phyloP scores from a whole-genome alignment of 2,329 filamentous ascomycete genomes.

The Verticillium dahliae region DNA sequence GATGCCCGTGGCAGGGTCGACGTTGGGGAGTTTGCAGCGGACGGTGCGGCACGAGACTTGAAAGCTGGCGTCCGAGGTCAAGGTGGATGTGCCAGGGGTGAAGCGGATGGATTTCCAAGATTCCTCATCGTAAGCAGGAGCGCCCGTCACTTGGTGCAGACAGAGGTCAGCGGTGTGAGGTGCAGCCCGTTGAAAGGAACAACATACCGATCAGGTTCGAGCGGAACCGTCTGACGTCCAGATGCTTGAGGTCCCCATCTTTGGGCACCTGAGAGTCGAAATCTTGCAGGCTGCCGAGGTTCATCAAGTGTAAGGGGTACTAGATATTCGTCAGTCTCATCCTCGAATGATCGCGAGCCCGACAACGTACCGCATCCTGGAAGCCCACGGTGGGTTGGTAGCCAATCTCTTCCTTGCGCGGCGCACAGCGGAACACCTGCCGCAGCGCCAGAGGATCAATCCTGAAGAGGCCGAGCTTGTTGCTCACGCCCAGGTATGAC shows the following conservation, averaged over 20 bases:
- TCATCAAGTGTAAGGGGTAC: conserved; percentile 67
- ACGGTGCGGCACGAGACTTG: conserved; percentile 59
- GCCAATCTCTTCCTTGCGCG: conserved; percentile 48
- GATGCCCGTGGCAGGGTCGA: conserved; percentile 54
- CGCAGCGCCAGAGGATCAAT: conserved; percentile 52
- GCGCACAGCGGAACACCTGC: conserved; percentile 55
- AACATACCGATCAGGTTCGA: conserved; percentile 60
- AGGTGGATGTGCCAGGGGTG: conserved; percentile 38
- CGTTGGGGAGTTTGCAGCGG: conserved; percentile 64
- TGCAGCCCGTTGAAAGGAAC: not conserved
- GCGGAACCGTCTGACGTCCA: conserved; percentile 60
- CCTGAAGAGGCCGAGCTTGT: conserved; percentile 62
- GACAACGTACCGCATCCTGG: conserved; percentile 56
- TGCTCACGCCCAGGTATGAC: conserved; percentile 60
- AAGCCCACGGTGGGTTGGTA: conserved; percentile 63
- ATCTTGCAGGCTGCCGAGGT: conserved; percentile 55
- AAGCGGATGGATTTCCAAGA: conserved; percentile 58
- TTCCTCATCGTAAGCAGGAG: conserved; percentile 62
- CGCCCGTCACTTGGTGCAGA: conserved; percentile 46
- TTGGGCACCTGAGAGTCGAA: conserved; percentile 51
- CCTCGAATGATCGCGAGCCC: not conserved
- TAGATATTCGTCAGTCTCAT: conserved; percentile 19
- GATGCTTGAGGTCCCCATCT: conserved; percentile 36
- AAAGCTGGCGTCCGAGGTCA: conserved; percentile 35
- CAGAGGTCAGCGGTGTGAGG: not conserved